These are phyloP conservation scores for Tritrichomonas foetus DNA, from an alignment of 208 protist species.

Conservation along the genomic window DNA sequence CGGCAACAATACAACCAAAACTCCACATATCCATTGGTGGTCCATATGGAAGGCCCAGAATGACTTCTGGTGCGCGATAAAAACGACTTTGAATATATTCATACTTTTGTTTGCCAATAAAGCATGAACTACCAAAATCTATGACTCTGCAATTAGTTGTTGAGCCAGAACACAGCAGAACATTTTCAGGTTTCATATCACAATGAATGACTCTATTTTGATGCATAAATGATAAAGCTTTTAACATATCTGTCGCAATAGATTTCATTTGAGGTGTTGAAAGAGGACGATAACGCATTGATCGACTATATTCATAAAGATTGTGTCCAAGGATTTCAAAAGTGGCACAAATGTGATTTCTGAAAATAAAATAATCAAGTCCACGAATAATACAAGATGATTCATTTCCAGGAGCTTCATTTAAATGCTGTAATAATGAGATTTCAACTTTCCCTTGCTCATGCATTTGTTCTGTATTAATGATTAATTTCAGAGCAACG, in stretches of 20 bases:
- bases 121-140: constrained; percentile 62
- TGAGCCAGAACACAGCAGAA: not conserved
- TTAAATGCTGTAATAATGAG: not conserved
- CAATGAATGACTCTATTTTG: not conserved
- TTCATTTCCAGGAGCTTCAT: not conserved
- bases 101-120: constrained; percentile 71
- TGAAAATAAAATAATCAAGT: not conserved
- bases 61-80: constrained; percentile 81
- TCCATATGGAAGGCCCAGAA: constrained; percentile 41
- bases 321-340: constrained; percentile 15
- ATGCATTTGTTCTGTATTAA: constrained; percentile 56
- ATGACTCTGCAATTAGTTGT: constrained; percentile 54
- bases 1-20: constrained; percentile 92
- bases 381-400: not conserved
- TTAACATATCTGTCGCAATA: not conserved
- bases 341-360: not conserved
- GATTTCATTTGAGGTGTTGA: not conserved
- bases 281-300: not conserved
- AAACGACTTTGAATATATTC: constrained; percentile 83
- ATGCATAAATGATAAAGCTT: not conserved
- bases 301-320: constrained; percentile 10
- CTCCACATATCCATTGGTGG: constrained; percentile 77
- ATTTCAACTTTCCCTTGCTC: not conserved
- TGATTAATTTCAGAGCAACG: constrained; percentile 66
- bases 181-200: not conserved